A percentile compares a stretch with the other conserved stretches of the same genome.
phyloP scores from a whole-genome alignment of 371 early-diverging fungal genomes.

The Mucor indicus region DNA sequence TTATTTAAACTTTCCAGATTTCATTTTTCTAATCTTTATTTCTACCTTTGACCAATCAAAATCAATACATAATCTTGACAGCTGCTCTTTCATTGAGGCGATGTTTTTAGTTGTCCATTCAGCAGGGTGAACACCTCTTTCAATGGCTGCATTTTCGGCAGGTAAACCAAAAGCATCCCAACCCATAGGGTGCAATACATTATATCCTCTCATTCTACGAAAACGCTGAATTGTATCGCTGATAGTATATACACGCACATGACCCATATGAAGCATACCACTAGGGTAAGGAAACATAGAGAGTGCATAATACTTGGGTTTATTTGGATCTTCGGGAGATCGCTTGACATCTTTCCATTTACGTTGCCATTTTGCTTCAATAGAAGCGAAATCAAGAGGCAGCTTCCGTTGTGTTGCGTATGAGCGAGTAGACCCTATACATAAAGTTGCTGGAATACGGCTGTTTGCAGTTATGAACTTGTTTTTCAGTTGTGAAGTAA shows the following conservation, averaged over 20 bases:
- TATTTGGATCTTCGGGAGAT: constrained; percentile 6
- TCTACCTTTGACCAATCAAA: constrained; percentile 84
- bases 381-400: constrained; percentile 32
- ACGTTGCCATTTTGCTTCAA: constrained; percentile 60
- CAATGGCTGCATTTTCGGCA: constrained; percentile 97
- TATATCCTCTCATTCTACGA: constrained; percentile 69
- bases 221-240: constrained; percentile 84
- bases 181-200: constrained; percentile 93
- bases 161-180: constrained; percentile 99
- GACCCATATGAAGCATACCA: constrained; percentile 93
- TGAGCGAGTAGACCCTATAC: neutral
- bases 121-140: constrained; percentile 75
- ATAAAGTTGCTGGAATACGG: constrained; percentile 1
- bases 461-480: too few relatives aligned
- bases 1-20: neutral
- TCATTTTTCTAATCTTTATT: neutral
- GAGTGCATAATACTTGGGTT: constrained; percentile 74
- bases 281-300: constrained; percentile 97
- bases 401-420: constrained; percentile 4
- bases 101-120: constrained; percentile 88
- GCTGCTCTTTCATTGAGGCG: constrained; percentile 75
- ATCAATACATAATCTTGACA: constrained; percentile 69
- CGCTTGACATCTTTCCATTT: constrained; percentile 43
- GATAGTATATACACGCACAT: constrained; percentile 92
- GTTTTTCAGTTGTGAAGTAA: too few relatives aligned